Conservation (phyloP, 2,329 filamentous ascomycete species). For the Epichloe scottii region DNA sequence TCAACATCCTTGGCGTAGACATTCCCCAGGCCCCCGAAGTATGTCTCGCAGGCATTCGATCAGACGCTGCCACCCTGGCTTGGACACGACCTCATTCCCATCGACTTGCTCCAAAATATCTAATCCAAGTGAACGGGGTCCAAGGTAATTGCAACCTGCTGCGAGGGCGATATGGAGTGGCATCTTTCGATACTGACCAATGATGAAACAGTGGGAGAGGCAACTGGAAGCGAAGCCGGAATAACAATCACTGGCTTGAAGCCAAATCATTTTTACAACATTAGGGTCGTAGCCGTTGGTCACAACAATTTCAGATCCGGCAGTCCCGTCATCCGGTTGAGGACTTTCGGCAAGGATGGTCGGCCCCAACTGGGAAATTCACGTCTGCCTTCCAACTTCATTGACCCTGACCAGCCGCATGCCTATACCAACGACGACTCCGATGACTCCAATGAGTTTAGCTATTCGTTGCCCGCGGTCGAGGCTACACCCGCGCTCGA, state of each 20-base stretch:
- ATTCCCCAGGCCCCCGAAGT: slow-evolving; percentile 84
- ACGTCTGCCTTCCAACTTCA: slow-evolving; percentile 43
- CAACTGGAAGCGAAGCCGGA: slow-evolving; percentile 40
- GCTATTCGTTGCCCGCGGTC: slow-evolving; percentile 39
- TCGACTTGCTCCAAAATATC: slow-evolving; percentile 67
- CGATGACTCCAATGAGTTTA: slow-evolving; percentile 34
- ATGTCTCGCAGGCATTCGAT: slow-evolving; percentile 77
- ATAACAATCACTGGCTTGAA: slow-evolving; percentile 82
- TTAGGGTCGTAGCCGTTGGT: slow-evolving; percentile 84
- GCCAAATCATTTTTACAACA: slow-evolving; percentile 82
- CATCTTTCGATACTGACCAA: background rate
- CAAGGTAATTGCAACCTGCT: slow-evolving; percentile 49
- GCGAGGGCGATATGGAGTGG: background rate
- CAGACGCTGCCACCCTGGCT: slow-evolving; percentile 77
- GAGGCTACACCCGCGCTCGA: slow-evolving; percentile 53
- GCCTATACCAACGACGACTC: slow-evolving; percentile 28
- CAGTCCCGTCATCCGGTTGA: slow-evolving; percentile 71
- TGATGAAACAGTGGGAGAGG: slow-evolving; percentile 60
- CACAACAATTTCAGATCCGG: slow-evolving; percentile 86
- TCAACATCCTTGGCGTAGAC: slow-evolving; percentile 84
- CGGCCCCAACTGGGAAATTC: slow-evolving; percentile 46
- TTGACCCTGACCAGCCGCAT: slow-evolving; percentile 35
- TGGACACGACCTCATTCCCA: slow-evolving; percentile 66
- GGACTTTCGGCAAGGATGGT: slow-evolving; percentile 58
- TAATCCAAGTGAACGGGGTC: slow-evolving; percentile 87